These are phyloP conservation scores for Syzygium oleosum DNA, from an alignment of 345 rosid species.

Conservation along the genomic window DNA sequence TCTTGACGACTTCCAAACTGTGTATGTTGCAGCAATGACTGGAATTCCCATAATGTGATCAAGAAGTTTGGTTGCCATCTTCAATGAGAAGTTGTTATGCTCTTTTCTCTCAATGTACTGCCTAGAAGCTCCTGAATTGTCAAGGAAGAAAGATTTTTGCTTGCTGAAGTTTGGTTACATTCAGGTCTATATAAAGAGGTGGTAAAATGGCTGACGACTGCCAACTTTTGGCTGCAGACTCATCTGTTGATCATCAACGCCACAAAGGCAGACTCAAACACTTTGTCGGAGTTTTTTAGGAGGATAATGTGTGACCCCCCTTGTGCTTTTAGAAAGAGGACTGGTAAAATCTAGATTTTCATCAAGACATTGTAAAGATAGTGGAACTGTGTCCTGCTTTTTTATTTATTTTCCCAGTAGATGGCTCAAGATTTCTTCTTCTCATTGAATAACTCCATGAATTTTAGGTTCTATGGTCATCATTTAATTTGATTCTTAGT, in stretches of 20 bases:
- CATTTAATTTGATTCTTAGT: not conserved
- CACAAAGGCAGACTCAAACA: not conserved
- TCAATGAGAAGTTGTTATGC: not conserved
- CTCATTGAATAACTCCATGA: not conserved
- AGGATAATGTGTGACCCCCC: not conserved
- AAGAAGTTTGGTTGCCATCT: not conserved
- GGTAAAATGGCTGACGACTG: not conserved
- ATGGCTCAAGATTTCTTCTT: not conserved
- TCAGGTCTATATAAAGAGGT: slow-evolving; percentile 1
- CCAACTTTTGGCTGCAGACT: slow-evolving; percentile 2
- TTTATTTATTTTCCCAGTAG: not conserved
- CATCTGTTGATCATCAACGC: not conserved
- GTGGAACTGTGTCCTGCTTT: not conserved
- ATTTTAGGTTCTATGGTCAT: not conserved
- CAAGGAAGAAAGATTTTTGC: not conserved
- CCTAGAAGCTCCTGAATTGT: not conserved
- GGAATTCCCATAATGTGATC: slow-evolving; percentile 9
- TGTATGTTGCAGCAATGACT: not conserved
- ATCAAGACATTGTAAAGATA: not conserved
- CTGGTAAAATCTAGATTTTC: not conserved
- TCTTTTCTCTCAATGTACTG: not conserved
- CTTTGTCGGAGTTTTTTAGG: not conserved
- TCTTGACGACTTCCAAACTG: not conserved
- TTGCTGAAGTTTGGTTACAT: not conserved
- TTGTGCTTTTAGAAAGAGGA: not conserved